These are phyloP conservation scores for Moesziomyces aphidis DNA, from an alignment of 1,284 basidiomycete genomes.

Conservation along the genomic window DNA sequence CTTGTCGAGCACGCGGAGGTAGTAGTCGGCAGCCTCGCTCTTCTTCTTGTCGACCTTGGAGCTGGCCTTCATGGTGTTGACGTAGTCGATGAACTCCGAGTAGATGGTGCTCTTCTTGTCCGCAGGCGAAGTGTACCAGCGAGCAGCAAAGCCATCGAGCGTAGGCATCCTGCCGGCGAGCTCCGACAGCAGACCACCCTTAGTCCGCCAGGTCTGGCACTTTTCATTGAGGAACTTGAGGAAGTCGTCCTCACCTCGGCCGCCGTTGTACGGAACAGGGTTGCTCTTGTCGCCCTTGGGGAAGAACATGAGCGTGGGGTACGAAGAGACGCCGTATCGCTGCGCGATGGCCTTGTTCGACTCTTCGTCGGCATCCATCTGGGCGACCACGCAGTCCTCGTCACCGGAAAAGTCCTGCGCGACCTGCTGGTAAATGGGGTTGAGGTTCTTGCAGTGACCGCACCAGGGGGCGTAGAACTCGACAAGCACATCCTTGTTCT, in stretches of 20 bases:
- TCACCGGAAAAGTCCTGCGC: slow-evolving; percentile 83
- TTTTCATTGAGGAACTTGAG: slow-evolving; percentile 79
- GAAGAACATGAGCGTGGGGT: slow-evolving; percentile 92
- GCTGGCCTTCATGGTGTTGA: slow-evolving; percentile 51
- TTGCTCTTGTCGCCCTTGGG: slow-evolving; percentile 75
- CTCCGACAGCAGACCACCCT: slow-evolving; percentile 83
- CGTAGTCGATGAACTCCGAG: slow-evolving; percentile 71
- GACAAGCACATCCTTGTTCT: slow-evolving; percentile 91
- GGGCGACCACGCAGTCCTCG: slow-evolving; percentile 84
- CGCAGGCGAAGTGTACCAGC: slow-evolving; percentile 77
- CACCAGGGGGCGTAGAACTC: slow-evolving; percentile 97
- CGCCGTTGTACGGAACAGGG: slow-evolving; percentile 77
- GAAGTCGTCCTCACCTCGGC: slow-evolving; percentile 77
- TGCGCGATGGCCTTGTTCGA: slow-evolving; percentile 80
- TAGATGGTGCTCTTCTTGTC: slow-evolving; percentile 73
- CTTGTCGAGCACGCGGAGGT: slow-evolving; percentile 89
- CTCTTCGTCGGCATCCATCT: slow-evolving; percentile 88
- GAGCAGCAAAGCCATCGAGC: slow-evolving; percentile 81
- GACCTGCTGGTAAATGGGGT: slow-evolving; percentile 91
- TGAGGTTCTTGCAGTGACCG: slow-evolving; percentile 87
- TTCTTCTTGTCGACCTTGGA: slow-evolving; percentile 62
- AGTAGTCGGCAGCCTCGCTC: slow-evolving; percentile 77
- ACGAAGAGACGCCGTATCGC: slow-evolving; percentile 78
- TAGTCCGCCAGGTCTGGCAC: slow-evolving; percentile 84
- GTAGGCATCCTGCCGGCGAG: slow-evolving; percentile 83